Percentiles rank a stretch among this genome's conserved stretches.
phyloP scores from a whole-genome alignment of 1,284 basidiomycete species.

The Apiotrichum montevideense region DNA sequence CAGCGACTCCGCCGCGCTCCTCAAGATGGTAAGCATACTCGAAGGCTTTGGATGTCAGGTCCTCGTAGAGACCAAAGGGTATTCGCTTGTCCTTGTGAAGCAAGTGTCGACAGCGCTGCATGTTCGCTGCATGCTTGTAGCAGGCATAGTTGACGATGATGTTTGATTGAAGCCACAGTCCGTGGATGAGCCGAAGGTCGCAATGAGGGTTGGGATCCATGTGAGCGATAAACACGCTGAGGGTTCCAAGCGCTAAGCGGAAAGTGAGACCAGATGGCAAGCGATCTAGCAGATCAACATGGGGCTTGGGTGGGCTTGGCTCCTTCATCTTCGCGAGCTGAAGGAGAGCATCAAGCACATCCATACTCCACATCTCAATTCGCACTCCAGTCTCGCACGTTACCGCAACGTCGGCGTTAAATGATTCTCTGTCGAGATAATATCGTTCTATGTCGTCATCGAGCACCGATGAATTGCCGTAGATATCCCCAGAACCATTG shows the following conservation, averaged over 20 bases:
- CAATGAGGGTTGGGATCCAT: constrained; percentile 69
- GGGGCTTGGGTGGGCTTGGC: constrained; percentile 4
- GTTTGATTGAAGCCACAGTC: constrained; percentile 60
- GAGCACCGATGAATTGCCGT: constrained; percentile 9
- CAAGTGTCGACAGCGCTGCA: constrained; percentile 49
- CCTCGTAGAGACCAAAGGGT: constrained; percentile 53
- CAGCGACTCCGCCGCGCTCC: constrained; percentile 36
- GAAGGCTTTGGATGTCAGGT: constrained; percentile 57
- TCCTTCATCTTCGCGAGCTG: constrained; percentile 40
- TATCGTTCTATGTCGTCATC: constrained; percentile 20
- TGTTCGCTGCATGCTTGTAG: constrained; percentile 39
- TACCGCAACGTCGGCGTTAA: constrained; percentile 53
- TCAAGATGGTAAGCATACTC: constrained; percentile 50
- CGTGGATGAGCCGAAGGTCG: constrained; percentile 61
- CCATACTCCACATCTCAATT: constrained; percentile 66
- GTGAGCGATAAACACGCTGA: constrained; percentile 64
- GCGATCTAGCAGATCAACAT: constrained; percentile 42
- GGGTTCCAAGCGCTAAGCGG: constrained; percentile 58
- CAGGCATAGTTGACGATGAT: constrained; percentile 60
- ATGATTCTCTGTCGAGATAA: constrained; percentile 41
- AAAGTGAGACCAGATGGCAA: constrained; percentile 56
- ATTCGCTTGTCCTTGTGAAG: constrained; percentile 48
- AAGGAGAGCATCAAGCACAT: constrained; percentile 56
- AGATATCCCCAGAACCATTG: constrained; percentile 22
- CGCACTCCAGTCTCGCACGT: constrained; percentile 58